A percentile compares a stretch with the other conserved stretches of the same genome.
Evolutionary conservation across 495 filamentous ascomycete genomes (phyloP).

Genomic region (Jackrogersella multiformis): DNA sequence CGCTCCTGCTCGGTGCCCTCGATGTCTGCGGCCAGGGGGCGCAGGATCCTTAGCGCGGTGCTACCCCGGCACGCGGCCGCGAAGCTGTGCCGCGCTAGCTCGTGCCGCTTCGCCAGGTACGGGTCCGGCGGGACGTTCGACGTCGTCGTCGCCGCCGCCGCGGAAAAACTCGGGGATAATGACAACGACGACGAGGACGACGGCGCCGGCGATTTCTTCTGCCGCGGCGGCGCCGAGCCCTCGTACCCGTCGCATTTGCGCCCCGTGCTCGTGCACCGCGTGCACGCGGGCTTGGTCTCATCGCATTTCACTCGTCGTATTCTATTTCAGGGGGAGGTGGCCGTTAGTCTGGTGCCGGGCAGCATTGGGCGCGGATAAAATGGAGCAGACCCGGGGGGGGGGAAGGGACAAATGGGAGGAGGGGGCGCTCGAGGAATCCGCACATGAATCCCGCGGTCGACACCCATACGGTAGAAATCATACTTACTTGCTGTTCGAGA

Average conservation of each 20-base stretch:
- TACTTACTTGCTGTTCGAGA: constrained; percentile 35
- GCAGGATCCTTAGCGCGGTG: constrained; percentile 47
- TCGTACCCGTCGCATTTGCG: constrained; percentile 57
- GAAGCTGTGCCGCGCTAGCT: constrained; percentile 46
- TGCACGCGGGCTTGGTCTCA: constrained; percentile 53
- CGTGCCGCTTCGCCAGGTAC: constrained; percentile 26
- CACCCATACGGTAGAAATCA: neutral
- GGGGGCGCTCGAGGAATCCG: neutral
- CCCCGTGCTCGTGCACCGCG: constrained; percentile 54
- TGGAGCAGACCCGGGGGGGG: neutral
- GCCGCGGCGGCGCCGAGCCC: constrained; percentile 43
- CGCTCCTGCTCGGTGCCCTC: constrained; percentile 49
- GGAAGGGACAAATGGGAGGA: neutral
- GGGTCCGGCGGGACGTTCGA: neutral
- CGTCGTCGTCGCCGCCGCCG: neutral
- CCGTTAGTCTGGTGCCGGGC: neutral
- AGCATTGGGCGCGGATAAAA: neutral
- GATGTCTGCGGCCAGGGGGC: constrained; percentile 50
- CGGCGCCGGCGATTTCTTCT: constrained; percentile 18
- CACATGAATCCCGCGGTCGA: neutral
- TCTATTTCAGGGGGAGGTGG: neutral
- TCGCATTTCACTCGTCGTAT: constrained; percentile 53
- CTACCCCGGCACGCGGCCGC: constrained; percentile 45
- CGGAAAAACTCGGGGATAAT: neutral
- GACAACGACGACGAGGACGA: neutral